A percentile compares a stretch with the other conserved stretches of the same genome.
These are phyloP conservation scores for Colletotrichum tropicicola DNA, from an alignment of 2,329 filamentous ascomycete species.

Conservation along the genomic window DNA sequence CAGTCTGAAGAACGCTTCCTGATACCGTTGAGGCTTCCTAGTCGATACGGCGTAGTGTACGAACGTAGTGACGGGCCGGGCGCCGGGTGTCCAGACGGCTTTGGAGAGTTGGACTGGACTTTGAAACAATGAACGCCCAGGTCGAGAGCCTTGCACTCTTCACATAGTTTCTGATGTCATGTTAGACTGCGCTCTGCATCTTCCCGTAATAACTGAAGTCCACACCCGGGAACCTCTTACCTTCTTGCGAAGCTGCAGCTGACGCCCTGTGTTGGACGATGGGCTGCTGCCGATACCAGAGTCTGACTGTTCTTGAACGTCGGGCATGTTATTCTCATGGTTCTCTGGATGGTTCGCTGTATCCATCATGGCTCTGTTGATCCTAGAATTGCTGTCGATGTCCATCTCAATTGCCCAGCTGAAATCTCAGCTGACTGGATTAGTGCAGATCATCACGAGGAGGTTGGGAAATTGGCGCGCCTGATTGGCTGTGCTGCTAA, in stretches of 20 bases:
- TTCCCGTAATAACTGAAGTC: too few relatives aligned
- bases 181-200: too few relatives aligned
- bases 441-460: too few relatives aligned
- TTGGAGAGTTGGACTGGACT: neutral
- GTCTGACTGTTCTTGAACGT: neutral
- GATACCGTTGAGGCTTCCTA: slow-evolving; percentile 4
- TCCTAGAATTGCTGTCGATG: neutral
- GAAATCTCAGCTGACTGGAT: neutral
- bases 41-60: neutral
- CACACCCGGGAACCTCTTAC: too few relatives aligned
- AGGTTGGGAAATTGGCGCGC: neutral
- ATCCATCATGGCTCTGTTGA: neutral
- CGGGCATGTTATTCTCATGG: too few relatives aligned
- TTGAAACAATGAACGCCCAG: slow-evolving; percentile 7
- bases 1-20: neutral
- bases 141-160: neutral
- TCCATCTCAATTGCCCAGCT: neutral
- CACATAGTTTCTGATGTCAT: neutral
- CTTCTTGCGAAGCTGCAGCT: neutral
- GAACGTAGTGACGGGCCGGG: neutral
- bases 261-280: neutral
- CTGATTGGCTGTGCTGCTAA: neutral
- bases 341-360: too few relatives aligned
- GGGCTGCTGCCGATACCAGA: neutral
- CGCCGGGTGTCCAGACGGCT: neutral